Evolutionary conservation across 257 asterid species (phyloP).

Genomic region (Primulina tabacum): DNA sequence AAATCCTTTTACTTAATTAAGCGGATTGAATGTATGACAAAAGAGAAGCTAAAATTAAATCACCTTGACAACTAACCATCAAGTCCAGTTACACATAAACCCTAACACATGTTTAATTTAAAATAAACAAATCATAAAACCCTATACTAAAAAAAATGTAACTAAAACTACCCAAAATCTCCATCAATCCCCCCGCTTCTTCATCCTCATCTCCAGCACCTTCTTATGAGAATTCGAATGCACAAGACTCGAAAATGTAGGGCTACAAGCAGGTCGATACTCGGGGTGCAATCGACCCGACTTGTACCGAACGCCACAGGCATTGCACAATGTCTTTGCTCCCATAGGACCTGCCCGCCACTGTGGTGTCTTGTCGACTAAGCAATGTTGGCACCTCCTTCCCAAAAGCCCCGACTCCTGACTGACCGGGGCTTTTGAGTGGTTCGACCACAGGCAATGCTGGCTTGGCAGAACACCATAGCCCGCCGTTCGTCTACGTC

Average conservation of each 20-base stretch:
- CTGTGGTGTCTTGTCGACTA: slow-evolving; percentile 45
- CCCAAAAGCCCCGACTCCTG: slow-evolving; percentile 24
- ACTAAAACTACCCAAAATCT: slow-evolving; percentile 26
- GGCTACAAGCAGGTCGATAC: slow-evolving; percentile 55
- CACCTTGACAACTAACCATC: slow-evolving; percentile 22
- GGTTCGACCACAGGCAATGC: slow-evolving; percentile 26
- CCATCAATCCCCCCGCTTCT: slow-evolving; percentile 33
- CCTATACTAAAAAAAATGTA: slow-evolving; percentile 11
- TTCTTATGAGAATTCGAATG: slow-evolving; percentile 56
- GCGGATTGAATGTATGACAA: slow-evolving; percentile 15
- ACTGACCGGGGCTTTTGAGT: not conserved
- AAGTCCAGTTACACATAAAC: slow-evolving; percentile 33
- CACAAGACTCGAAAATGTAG: slow-evolving; percentile 32
- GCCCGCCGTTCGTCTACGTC: slow-evolving; percentile 20
- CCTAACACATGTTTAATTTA: slow-evolving; percentile 28
- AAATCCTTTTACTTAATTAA: not conserved
- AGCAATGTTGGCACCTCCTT: slow-evolving; percentile 44
- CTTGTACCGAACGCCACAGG: slow-evolving; percentile 56
- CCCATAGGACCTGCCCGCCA: slow-evolving; percentile 52
- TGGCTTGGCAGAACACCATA: slow-evolving; percentile 22
- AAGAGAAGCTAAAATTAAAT: slow-evolving; percentile 21
- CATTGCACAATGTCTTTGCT: slow-evolving; percentile 46
- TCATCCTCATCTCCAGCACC: slow-evolving; percentile 50
- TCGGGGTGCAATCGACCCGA: slow-evolving; percentile 49
- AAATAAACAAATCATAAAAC: slow-evolving; percentile 7